These are phyloP conservation scores for Carex parvula DNA, from an alignment of 176 grass and related monocot genomes.

Conservation along the genomic window DNA sequence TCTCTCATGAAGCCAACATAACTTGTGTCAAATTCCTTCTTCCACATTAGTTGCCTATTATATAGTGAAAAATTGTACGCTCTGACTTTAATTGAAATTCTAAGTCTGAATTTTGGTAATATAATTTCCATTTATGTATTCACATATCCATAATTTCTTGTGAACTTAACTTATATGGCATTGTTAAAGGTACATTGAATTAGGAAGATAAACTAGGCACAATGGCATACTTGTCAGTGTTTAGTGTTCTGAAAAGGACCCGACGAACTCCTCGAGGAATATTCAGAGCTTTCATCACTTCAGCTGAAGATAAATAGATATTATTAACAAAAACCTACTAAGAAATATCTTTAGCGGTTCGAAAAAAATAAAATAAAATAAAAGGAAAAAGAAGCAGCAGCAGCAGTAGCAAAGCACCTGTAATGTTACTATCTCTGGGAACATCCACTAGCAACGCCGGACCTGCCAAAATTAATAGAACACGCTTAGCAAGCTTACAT, in stretches of 20 bases:
- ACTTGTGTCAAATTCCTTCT: constrained; percentile 70
- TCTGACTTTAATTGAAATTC: background rate
- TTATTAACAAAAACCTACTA: background rate
- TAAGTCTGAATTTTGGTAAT: background rate
- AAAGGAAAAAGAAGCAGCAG: background rate
- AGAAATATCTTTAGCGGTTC: background rate
- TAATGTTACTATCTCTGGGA: constrained; percentile 67
- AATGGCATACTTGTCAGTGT: constrained; percentile 58
- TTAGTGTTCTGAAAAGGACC: constrained; percentile 73
- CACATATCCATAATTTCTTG: background rate
- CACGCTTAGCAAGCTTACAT: background rate
- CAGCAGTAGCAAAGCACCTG: constrained; percentile 36
- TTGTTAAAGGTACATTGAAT: background rate
- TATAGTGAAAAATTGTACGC: background rate
- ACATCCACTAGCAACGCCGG: constrained; percentile 72
- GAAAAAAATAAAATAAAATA: background rate
- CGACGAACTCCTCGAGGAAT: constrained; percentile 65
- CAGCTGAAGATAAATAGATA: constrained; percentile 29
- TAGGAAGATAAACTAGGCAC: background rate
- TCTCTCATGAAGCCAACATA: constrained; percentile 89
- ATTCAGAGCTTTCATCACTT: constrained; percentile 54
- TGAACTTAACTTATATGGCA: background rate
- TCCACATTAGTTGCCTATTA: constrained; percentile 72
- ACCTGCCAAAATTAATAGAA: constrained; percentile 37
- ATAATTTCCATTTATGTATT: background rate